phyloP scores from a whole-genome alignment of 306 rosid species.

The Quercus mongolica region DNA sequence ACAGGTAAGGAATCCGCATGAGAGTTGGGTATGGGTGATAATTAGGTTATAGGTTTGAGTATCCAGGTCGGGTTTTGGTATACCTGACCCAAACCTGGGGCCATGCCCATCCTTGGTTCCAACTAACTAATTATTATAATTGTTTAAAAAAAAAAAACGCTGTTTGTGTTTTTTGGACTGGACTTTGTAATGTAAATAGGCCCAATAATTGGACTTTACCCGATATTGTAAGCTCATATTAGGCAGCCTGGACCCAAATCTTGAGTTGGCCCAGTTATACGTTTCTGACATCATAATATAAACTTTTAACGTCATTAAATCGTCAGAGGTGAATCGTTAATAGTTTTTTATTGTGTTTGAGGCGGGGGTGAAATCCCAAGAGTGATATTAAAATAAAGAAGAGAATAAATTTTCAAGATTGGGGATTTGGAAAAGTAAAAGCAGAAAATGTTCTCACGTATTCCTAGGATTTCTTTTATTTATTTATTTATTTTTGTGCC shows the following conservation, averaged over 20 bases:
- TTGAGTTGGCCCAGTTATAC: background rate
- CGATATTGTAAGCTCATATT: no score
- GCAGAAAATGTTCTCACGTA: slow-evolving; percentile 33
- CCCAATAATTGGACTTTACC: no score
- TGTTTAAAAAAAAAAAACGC: no score
- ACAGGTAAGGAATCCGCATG: no score
- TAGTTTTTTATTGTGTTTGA: background rate
- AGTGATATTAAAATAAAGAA: background rate
- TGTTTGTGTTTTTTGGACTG: background rate
- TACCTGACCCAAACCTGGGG: no score
- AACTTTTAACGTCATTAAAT: background rate
- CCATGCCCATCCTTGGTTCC: no score
- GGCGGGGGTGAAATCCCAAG: background rate
- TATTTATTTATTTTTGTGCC: no score
- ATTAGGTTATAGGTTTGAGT: no score
- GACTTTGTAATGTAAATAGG: background rate
- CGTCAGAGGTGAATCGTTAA: background rate
- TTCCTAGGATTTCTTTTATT: slow-evolving; percentile 6
- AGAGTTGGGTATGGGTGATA: no score
- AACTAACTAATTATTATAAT: no score
- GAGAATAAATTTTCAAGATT: background rate
- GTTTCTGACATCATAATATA: background rate
- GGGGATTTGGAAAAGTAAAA: slow-evolving; percentile 32
- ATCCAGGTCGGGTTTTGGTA: no score
- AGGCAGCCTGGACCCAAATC: background rate